These are phyloP conservation scores for Dichotomocladium elegans DNA, from an alignment of 371 early-diverging fungal genomes.

Conservation along the genomic window DNA sequence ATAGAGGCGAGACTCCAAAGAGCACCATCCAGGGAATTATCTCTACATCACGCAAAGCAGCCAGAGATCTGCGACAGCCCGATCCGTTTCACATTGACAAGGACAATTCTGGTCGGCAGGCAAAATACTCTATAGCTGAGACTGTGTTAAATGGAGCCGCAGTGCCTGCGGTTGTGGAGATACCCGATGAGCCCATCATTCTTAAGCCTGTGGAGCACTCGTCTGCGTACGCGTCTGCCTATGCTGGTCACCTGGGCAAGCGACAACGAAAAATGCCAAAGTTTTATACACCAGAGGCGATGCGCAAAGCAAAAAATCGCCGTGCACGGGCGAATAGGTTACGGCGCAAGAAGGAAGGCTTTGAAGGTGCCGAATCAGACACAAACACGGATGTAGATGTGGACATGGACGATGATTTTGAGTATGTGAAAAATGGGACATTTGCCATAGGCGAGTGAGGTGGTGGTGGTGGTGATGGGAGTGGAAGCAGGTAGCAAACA, in stretches of 20 bases:
- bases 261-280: slow-evolving; percentile 30
- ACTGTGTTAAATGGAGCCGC: slow-evolving; percentile 30
- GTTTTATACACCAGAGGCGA: slow-evolving; percentile 20
- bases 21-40: slow-evolving; percentile 54
- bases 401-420: slow-evolving; percentile 26
- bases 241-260: slow-evolving; percentile 15
- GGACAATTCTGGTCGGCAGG: slow-evolving; percentile 34
- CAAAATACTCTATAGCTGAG: slow-evolving; percentile 43
- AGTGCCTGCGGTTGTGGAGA: slow-evolving; percentile 24
- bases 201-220: slow-evolving; percentile 31
- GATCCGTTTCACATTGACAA: slow-evolving; percentile 47
- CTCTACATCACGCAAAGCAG: slow-evolving; percentile 43
- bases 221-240: slow-evolving; percentile 1
- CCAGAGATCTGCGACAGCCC: slow-evolving; percentile 31
- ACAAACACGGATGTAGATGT: slow-evolving; percentile 18
- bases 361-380: slow-evolving; percentile 13
- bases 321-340: slow-evolving; percentile 11
- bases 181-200: slow-evolving; percentile 43
- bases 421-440: slow-evolving; percentile 24
- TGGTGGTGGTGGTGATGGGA: neutral
- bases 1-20: slow-evolving; percentile 51
- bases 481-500: too few relatives aligned
- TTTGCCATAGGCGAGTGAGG: too few relatives aligned
- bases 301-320: slow-evolving; percentile 8
- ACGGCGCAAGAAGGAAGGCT: slow-evolving; percentile 9